A percentile compares a stretch with the other conserved stretches of the same genome.
These are phyloP conservation scores for Incumbomyces delicatus DNA, from an alignment of 2,329 filamentous ascomycete species.

Conservation along the genomic window DNA sequence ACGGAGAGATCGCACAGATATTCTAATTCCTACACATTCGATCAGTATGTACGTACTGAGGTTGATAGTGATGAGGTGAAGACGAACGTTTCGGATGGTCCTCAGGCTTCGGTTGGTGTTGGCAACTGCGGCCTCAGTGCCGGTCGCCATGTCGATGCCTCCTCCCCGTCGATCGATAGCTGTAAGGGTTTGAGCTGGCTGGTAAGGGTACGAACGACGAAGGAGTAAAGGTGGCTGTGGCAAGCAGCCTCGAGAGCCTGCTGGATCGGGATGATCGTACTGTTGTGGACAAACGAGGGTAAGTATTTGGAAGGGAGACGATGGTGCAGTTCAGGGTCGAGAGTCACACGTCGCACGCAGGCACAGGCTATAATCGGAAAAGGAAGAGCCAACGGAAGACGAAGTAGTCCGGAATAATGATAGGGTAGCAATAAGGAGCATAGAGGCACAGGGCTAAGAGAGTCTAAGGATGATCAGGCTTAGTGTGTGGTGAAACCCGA, in stretches of 20 bases:
- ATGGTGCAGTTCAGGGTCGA: neutral
- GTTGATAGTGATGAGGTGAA: neutral
- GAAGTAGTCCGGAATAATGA: neutral
- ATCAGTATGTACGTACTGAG: conserved; percentile 5
- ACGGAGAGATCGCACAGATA: conserved; percentile 73
- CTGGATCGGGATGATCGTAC: no score
- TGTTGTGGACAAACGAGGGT: neutral
- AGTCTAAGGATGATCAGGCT: neutral
- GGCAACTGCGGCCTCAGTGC: conserved; percentile 33
- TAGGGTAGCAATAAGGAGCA: neutral
- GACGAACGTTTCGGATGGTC: conserved; percentile 56
- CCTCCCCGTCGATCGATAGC: neutral
- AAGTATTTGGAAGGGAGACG: neutral
- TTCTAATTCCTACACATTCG: conserved; percentile 66
- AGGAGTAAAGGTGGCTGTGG: no score
- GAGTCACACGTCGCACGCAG: neutral
- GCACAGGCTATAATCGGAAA: neutral
- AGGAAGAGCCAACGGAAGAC: neutral
- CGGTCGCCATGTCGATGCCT: conserved; percentile 13
- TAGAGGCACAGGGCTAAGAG: conserved; percentile 1
- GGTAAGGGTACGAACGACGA: no score
- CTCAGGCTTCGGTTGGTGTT: conserved; percentile 77
- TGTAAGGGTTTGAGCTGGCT: neutral
- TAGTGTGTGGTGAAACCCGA: neutral
- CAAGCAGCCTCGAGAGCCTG: no score